These are phyloP conservation scores for Jimgerdemannia flammicorona DNA, from an alignment of 192 early-diverging fungal genomes.

Conservation along the genomic window DNA sequence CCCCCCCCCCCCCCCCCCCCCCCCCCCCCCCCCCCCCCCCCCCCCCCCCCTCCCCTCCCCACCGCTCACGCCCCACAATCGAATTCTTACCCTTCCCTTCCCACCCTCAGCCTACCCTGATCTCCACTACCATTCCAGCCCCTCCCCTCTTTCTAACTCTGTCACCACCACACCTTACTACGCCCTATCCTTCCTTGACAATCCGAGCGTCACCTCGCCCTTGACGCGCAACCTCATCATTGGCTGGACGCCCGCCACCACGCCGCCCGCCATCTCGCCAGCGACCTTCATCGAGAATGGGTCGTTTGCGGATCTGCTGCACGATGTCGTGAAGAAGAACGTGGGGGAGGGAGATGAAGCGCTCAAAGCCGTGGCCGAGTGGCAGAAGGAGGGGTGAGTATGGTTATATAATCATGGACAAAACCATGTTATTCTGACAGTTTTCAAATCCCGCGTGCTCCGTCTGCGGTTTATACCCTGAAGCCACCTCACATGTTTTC, in stretches of 20 bases:
- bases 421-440: too few relatives aligned
- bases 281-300: constrained; percentile 25
- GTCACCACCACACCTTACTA: background rate
- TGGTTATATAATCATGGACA: too few relatives aligned
- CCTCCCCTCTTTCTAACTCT: background rate
- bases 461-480: too few relatives aligned
- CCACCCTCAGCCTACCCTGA: background rate
- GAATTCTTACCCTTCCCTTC: background rate
- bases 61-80: too few relatives aligned
- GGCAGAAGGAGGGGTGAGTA: constrained; percentile 34
- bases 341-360: constrained; percentile 26
- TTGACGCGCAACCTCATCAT: background rate
- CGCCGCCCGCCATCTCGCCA: background rate
- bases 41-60: background rate
- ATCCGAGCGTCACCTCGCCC: background rate
- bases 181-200: background rate
- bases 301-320: constrained; percentile 23
- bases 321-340: constrained; percentile 14
- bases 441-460: too few relatives aligned
- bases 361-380: constrained; percentile 31
- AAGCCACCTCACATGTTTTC: too few relatives aligned
- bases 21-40: background rate
- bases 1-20: background rate
- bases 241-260: background rate
- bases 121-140: background rate